These are phyloP conservation scores for Phytophthora kernoviae DNA, from an alignment of 352 stramenopile species.

Conservation along the genomic window DNA sequence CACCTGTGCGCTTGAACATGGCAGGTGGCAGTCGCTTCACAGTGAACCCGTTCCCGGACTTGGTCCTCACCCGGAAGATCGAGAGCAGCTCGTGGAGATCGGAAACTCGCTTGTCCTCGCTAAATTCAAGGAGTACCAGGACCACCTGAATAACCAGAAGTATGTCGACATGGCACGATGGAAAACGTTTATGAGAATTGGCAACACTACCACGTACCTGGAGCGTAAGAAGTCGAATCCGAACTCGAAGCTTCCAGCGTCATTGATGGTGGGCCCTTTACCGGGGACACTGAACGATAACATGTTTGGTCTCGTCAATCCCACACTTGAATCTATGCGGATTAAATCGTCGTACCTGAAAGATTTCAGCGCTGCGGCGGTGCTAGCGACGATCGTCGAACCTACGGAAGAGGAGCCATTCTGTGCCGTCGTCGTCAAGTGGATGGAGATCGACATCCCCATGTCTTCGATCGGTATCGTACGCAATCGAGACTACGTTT, in stretches of 20 bases:
- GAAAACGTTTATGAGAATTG: conserved; percentile 17
- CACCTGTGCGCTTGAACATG: too few relatives aligned
- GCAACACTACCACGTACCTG: conserved; percentile 11
- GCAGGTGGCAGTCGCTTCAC: conserved; percentile 20
- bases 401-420: conserved; percentile 55
- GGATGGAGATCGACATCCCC: conserved; percentile 37
- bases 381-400: conserved; percentile 44
- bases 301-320: conserved; percentile 45
- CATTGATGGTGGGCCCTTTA: conserved; percentile 33
- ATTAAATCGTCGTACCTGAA: conserved; percentile 31
- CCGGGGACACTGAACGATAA: conserved; percentile 37
- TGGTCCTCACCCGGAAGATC: conserved; percentile 12
- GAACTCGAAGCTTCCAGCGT: conserved; percentile 15
- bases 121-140: conserved; percentile 27
- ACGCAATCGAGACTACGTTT: conserved; percentile 25
- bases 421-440: conserved; percentile 35
- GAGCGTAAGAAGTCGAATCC: conserved; percentile 21
- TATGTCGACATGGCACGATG: conserved; percentile 13
- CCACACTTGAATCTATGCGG: conserved; percentile 31
- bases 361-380: conserved; percentile 37
- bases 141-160: conserved; percentile 22
- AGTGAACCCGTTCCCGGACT: conserved; percentile 15
- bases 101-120: conserved; percentile 7
- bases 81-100: conserved; percentile 17
- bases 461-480: conserved; percentile 22